phyloP scores from a whole-genome alignment of 148 eudicot genomes.

The Fallopia convolvulus region DNA sequence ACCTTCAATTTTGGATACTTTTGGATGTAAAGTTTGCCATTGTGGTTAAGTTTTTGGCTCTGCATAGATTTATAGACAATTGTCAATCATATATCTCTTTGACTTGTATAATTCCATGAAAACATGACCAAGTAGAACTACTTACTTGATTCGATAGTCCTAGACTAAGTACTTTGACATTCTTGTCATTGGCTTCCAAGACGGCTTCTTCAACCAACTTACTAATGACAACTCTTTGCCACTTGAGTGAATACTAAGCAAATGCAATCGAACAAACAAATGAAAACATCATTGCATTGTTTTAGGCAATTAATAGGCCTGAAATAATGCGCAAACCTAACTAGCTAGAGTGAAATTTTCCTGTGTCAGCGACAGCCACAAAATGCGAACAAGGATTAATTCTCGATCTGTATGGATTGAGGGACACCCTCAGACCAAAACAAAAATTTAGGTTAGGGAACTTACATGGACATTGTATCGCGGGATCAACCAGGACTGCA shows the following conservation, averaged over 20 bases:
- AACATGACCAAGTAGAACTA: background rate
- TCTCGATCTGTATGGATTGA: too few species aligned
- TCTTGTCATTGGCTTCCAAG: constrained; percentile 42
- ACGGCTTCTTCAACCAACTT: constrained; percentile 45
- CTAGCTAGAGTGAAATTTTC: too few species aligned
- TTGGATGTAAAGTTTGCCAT: constrained; percentile 22
- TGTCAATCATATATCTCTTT: background rate
- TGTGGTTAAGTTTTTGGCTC: constrained; percentile 27
- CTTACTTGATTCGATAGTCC: constrained; percentile 58
- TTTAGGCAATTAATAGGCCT: too few species aligned
- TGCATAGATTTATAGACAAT: background rate
- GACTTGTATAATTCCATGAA: background rate
- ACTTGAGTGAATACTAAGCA: constrained; percentile 29
- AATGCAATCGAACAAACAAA: background rate
- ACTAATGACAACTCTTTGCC: constrained; percentile 42
- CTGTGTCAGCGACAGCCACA: too few species aligned
- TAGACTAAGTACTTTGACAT: constrained; percentile 45
- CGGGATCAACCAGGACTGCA: constrained; percentile 48
- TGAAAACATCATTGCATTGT: background rate
- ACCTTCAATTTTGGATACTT: constrained; percentile 39
- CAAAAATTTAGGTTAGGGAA: background rate
- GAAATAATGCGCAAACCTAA: too few species aligned
- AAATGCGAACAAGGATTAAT: too few species aligned
- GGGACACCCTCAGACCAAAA: too few species aligned
- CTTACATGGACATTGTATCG: constrained; percentile 35